phyloP scores from a whole-genome alignment of 148 eudicot species.

The Nepenthes gracilis region DNA sequence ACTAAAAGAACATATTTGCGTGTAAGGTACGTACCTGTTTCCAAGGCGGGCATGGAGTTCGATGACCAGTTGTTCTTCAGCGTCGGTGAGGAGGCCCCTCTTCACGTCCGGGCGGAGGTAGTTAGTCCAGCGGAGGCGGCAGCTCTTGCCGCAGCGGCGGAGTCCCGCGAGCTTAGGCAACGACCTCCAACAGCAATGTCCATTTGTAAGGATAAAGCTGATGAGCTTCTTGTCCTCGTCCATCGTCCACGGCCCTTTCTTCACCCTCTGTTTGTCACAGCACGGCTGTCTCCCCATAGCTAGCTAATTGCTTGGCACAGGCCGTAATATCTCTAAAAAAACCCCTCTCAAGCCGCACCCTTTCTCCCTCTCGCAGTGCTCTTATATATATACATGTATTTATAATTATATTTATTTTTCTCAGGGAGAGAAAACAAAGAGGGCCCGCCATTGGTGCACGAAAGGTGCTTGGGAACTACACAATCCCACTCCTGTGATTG shows the following conservation, averaged over 20 bases:
- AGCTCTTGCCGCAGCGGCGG: slow-evolving; percentile 85
- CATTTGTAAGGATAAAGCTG: slow-evolving; percentile 66
- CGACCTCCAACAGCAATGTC: slow-evolving; percentile 95
- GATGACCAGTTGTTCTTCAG: slow-evolving; percentile 78
- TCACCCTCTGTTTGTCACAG: slow-evolving; percentile 84
- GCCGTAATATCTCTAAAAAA: neutral
- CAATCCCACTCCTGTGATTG: slow-evolving; percentile 28
- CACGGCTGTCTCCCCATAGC: slow-evolving; percentile 89
- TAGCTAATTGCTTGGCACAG: neutral
- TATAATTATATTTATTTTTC: neutral
- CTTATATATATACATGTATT: slow-evolving; percentile 4
- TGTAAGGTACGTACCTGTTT: slow-evolving; percentile 37
- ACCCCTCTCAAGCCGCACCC: neutral
- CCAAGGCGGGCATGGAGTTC: slow-evolving; percentile 94
- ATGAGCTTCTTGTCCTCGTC: slow-evolving; percentile 94
- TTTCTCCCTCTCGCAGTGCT: slow-evolving; percentile 11
- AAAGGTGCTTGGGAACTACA: slow-evolving; percentile 51
- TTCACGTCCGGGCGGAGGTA: slow-evolving; percentile 88
- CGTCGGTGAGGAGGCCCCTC: slow-evolving; percentile 71
- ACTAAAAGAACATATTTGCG: too few relatives aligned
- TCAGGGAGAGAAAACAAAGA: slow-evolving; percentile 6
- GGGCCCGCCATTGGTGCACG: slow-evolving; percentile 44
- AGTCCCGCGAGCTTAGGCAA: slow-evolving; percentile 88
- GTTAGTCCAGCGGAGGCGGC: slow-evolving; percentile 88
- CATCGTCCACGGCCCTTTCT: slow-evolving; percentile 96